Evolutionary conservation across 495 filamentous ascomycete genomes (phyloP), one percentile per base, ranked within the genome.

Genomic region (Penicillium roqueforti): DNA sequence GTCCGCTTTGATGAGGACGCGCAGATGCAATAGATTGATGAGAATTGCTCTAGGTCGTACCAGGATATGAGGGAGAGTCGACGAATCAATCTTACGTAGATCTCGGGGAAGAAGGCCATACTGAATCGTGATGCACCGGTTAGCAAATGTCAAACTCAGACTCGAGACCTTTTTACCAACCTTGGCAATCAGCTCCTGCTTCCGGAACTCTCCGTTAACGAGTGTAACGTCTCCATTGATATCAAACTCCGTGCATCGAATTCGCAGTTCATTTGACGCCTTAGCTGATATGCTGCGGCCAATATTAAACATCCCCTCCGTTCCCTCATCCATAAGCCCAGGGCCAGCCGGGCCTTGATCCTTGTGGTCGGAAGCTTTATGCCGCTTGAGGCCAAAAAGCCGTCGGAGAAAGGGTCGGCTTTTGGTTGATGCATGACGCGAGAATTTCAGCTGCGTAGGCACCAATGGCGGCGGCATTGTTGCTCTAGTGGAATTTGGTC

Each of bases 81-180:
- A 96, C n/a, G 91, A 95, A 66, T 97, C 93, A 61, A 97, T 96
- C 68, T 98, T 98, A 61, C 93, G 88, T 7, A 98, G 80, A 76
- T 98, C 93, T 43, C 93, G 92, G 47, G 95, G 92, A 11, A 97
- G 83, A 23, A 98, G 83, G 34, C 93, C 93, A 66, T 97, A 97
- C 91, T 97, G 55, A 60, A 19, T 23, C 20, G 40, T 14, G 22
- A 45, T 40, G 31, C 14, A 25, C 22, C 26, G 23, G 41, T 43
- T 39, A 42, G 29, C 25, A 39, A 18, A 26, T 6, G 1, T 20
- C 19, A 18, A 3, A 19, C 16, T 13, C 16, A 13, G 47, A 11
- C 4, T 7, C 22, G 22, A 41, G 9, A 11, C n/a, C 4, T 29
- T 3, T 44, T 39, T 41, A 76, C 78, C 14, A 73, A 96, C 92